Percentiles rank a stretch among this genome's conserved stretches.
These are phyloP conservation scores for Ambrosiella xylebori DNA, from an alignment of 2,329 filamentous ascomycete genomes.

Conservation along the genomic window DNA sequence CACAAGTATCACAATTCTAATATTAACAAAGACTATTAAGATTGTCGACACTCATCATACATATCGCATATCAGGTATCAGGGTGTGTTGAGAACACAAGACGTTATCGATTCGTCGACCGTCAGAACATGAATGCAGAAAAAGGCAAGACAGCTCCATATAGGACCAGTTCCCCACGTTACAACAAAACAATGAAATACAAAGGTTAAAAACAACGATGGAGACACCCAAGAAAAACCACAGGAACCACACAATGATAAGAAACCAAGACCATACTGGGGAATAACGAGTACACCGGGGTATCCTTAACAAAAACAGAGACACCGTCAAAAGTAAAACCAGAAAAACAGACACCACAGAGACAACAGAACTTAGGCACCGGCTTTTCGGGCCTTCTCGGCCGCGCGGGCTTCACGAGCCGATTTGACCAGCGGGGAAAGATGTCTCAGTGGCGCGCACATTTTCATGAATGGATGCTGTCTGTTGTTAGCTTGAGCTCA, in stretches of 20 bases:
- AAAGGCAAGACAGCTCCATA: no score
- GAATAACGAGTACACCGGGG: neutral
- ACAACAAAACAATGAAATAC: no score
- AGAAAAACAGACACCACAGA: neutral
- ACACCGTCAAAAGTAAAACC: neutral
- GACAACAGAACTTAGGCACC: neutral
- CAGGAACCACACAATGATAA: neutral
- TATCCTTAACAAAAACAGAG: neutral
- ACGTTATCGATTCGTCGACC: neutral
- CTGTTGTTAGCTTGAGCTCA: neutral
- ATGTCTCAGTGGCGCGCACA: constrained; percentile 55
- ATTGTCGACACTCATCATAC: neutral
- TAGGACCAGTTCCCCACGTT: no score
- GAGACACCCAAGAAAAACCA: no score
- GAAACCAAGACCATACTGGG: neutral
- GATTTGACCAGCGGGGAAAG: constrained; percentile 75
- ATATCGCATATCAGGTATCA: neutral
- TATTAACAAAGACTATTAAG: neutral
- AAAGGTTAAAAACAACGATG: no score
- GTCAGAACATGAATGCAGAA: neutral
- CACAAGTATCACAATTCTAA: neutral
- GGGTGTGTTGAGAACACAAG: neutral
- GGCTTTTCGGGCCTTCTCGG: constrained; percentile 62
- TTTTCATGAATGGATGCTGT: constrained; percentile 66
- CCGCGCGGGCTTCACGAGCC: constrained; percentile 66